Base-by-base conservation (phyloP, 805 yeast genomes). In the Starmerella floris region DNA sequence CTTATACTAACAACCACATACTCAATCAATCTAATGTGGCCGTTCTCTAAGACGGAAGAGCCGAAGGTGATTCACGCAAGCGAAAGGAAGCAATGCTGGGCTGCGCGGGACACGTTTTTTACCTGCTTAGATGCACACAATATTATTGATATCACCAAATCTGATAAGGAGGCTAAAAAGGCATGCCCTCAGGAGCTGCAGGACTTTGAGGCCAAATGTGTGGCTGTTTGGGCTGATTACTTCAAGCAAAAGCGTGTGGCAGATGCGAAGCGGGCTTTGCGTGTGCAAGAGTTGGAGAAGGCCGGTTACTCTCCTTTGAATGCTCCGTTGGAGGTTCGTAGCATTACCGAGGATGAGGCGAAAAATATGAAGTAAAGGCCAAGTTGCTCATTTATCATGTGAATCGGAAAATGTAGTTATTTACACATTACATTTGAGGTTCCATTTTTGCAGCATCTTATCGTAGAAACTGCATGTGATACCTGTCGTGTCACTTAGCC, bases 381-480 rank as follows among this genome's bases (percentile, higher is more conserved):
- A 9, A 25, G 5, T 28, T n/a, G n/a, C n/a, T n/a, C n/a, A n/a
- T n/a, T n/a, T 33, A 35, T 35, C n/a, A n/a, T n/a, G n/a, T n/a
- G n/a, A n/a, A n/a, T n/a, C n/a, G n/a, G n/a, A 15, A 10, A 17
- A 25, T 11, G 8, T 27, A 26, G 6, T 37, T 37, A 25, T 27
- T 15, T 26, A 26, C 37, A 26, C n/a, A 25, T 17, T 16, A 6
- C 25, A n/a, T 37, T 51, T 6, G 56, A 30, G 22, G 16, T 10
- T 43, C 97, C 97, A 88, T 25, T 70, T 58, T 49, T 87, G 95
- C 2, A 88, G 70, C 17, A 81, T 74, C 42, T 73, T 73, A 59
- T 88, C 98, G 63, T 88, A 88, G 59, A 88, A 88, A 42, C 95
- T 84, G 59, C 96, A 88, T 1, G 95, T 85, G 2, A 74, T 79